These are phyloP conservation scores for Plasmodium cynomolgi DNA, from an alignment of 169 alveolate genomes.

Conservation along the genomic window DNA sequence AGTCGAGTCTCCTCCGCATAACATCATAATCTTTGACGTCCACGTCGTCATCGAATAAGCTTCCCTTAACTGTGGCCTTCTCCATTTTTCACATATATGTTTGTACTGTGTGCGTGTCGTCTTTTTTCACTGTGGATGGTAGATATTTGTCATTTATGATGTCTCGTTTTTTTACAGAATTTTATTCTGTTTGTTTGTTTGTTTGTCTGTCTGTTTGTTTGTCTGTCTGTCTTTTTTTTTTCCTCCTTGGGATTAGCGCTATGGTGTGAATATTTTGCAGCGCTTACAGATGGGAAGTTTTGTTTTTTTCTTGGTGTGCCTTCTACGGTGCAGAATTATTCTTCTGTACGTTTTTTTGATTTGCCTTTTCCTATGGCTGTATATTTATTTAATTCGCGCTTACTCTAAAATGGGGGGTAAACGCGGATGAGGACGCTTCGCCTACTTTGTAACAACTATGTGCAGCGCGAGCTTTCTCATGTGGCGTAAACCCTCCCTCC, in stretches of 20 bases:
- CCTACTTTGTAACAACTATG: not conserved
- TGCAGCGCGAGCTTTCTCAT: not conserved
- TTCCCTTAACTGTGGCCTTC: constrained; percentile 29
- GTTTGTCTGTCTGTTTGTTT: not conserved
- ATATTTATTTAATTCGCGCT: not conserved
- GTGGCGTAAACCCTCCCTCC: not conserved
- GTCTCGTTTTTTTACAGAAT: not conserved
- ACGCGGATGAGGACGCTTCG: not conserved
- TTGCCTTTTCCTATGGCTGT: not conserved
- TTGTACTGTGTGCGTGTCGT: not conserved
- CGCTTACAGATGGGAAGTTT: not conserved
- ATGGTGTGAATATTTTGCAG: not conserved
- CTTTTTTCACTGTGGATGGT: not conserved
- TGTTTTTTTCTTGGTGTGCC: not conserved
- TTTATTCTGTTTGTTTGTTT: not conserved
- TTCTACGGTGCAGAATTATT: not conserved
- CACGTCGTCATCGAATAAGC: constrained; percentile 64
- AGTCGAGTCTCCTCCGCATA: constrained; percentile 26
- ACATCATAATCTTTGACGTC: constrained; percentile 36
- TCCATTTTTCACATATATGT: constrained; percentile 25
- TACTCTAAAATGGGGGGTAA: not conserved
- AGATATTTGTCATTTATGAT: not conserved
- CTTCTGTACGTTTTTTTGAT: not conserved
- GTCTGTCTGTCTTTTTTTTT: not conserved
- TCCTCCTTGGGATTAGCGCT: not conserved